Base-by-base conservation (phyloP, 2,329 filamentous ascomycete species). In the Trichoderma atrobrunneum region DNA sequence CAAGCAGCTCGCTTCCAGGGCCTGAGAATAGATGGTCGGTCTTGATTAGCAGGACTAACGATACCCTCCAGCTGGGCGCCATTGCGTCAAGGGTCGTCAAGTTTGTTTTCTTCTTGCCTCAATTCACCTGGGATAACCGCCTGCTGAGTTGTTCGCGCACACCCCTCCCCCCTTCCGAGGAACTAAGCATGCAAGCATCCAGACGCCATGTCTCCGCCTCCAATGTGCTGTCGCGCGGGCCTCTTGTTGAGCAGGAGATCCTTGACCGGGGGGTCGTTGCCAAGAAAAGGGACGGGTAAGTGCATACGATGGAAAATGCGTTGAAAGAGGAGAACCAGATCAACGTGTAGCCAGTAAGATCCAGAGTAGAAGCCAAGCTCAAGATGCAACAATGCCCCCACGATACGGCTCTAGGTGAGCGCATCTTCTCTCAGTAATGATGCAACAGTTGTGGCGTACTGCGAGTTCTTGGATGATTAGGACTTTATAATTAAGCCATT, bases 171-270 rank as follows among this genome's bases (percentile, higher is more conserved):
- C 65, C 72, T 74, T 70, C 72, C 75, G 73, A 75, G 73, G 82
- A 83, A 82, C 82, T 81, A 78, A 76, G 77, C 77, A 83, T 87
- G 85, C 85, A 85, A 78, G 79, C 80, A 86, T 78, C 85, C 85
- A 85, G 78, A 80, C 79, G 79, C 81, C 80, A 83, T 81, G 82
- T 76, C 77, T 79, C 56, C 67, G 81, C 80, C 81, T 82, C 82
- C 79, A 79, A 85, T 81, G 82, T 81, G 39, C 83, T 84, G 84
- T 84, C 84, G 82, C 83, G 82, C 83, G 78, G 76, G 77, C 74
- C 80, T 81, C 79, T 82, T 81, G 81, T 81, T 81, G 78, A 78
- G 79, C 81, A 76, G 77, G 78, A 72, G 73, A 66, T 77, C 62
- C 73, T 78, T 78, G 76, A 74, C 75, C 74, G 75, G 72, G 59